Evolutionary conservation across 1,284 basidiomycete genomes (phyloP).

Genomic region (Cryptococcus maquisensis): DNA sequence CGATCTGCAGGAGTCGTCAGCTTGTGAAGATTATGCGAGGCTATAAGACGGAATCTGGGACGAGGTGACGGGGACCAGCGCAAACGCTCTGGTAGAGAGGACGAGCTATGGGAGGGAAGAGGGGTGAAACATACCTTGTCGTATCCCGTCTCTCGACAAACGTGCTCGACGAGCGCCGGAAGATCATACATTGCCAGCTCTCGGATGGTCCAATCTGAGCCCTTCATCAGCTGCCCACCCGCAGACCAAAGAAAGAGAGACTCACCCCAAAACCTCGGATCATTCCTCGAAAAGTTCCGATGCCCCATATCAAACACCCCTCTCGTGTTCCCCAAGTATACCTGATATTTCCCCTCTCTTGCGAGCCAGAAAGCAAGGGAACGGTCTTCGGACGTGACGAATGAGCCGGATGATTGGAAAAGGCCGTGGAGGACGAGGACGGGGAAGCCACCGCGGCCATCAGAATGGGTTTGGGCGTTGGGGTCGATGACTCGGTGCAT

Average conservation of each 20-base stretch:
- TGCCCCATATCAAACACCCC: slow-evolving; percentile 63
- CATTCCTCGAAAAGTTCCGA: slow-evolving; percentile 50
- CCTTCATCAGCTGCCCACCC: not conserved
- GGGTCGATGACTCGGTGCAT: slow-evolving; percentile 57
- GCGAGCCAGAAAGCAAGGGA: slow-evolving; percentile 62
- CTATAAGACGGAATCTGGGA: not conserved
- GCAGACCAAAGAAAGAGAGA: not conserved
- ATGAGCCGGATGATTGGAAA: slow-evolving; percentile 61
- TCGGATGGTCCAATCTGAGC: slow-evolving; percentile 58
- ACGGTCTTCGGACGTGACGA: slow-evolving; percentile 61
- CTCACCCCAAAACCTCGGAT: slow-evolving; percentile 60
- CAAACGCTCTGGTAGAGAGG: not conserved
- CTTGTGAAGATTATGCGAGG: too few relatives aligned
- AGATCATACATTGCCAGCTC: slow-evolving; percentile 61
- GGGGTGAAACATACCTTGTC: slow-evolving; percentile 49
- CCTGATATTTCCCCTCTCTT: slow-evolving; percentile 56
- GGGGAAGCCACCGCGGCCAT: slow-evolving; percentile 56
- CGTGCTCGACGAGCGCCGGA: slow-evolving; percentile 59
- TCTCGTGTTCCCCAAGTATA: slow-evolving; percentile 61
- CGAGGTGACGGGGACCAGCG: not conserved
- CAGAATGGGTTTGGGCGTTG: slow-evolving; percentile 45
- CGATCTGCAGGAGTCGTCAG: slow-evolving; percentile 49
- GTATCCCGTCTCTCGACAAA: slow-evolving; percentile 56
- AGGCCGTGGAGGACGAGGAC: slow-evolving; percentile 61
- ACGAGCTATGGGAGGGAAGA: not conserved